Evolutionary conservation across 1,284 basidiomycete genomes (phyloP).

Genomic region (Bondarzewia mesenterica): DNA sequence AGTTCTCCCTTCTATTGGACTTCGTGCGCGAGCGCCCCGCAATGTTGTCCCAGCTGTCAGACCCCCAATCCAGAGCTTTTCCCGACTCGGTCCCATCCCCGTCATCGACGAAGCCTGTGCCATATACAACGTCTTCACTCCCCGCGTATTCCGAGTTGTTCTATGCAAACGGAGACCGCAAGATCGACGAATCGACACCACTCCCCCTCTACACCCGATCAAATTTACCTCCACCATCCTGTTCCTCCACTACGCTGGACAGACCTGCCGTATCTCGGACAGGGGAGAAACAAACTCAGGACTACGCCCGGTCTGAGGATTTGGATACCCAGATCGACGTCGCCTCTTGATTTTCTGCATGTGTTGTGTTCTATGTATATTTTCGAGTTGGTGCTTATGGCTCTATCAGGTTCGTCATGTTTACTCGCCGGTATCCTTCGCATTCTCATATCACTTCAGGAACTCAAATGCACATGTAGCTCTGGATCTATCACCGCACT

Average conservation of each 20-base stretch:
- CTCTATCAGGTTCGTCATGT: too few species aligned
- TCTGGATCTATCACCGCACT: neutral
- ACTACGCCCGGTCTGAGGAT: too few species aligned
- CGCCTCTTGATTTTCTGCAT: too few species aligned
- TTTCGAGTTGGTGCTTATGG: too few species aligned
- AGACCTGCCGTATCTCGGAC: too few species aligned
- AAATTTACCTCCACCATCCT: neutral
- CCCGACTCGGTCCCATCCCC: neutral
- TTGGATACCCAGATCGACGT: too few species aligned
- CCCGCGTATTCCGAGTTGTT: constrained; percentile 74
- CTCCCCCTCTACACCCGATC: constrained; percentile 52
- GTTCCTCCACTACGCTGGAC: neutral
- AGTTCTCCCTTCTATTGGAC: constrained; percentile 44
- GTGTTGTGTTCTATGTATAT: too few species aligned
- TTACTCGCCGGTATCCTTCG: neutral
- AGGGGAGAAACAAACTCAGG: too few species aligned
- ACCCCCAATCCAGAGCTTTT: neutral
- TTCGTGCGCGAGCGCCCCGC: constrained; percentile 30
- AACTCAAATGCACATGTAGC: neutral
- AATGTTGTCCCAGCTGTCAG: constrained; percentile 4
- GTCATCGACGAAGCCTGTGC: neutral
- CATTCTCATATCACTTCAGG: neutral
- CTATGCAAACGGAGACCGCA: constrained; percentile 61
- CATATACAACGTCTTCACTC: constrained; percentile 22
- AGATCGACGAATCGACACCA: constrained; percentile 57